Percentiles rank a stretch among this genome's conserved stretches.
phyloP scores from a whole-genome alignment of 306 rosid species.

The Glycine latifolia region DNA sequence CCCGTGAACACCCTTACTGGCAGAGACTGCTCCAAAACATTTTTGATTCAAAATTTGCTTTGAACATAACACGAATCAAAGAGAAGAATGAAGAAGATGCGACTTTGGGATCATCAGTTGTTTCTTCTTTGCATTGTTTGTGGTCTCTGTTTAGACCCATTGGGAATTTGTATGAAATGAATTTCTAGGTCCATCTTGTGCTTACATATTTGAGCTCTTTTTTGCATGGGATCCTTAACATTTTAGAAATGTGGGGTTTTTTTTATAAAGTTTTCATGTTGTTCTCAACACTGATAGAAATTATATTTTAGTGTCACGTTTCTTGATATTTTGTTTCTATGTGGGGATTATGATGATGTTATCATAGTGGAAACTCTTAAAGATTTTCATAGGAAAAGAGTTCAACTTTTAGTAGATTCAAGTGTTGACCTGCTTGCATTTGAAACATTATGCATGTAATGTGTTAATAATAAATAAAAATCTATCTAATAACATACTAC shows the following conservation, averaged over 20 bases:
- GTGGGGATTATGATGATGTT: constrained; percentile 63
- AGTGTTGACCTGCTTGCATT: constrained; percentile 67
- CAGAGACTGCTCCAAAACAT: too few species aligned
- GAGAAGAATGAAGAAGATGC: too few species aligned
- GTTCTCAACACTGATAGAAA: constrained; percentile 23
- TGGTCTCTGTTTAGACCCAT: too few species aligned
- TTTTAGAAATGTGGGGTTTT: constrained; percentile 3
- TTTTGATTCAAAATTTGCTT: too few species aligned
- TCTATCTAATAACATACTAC: neutral
- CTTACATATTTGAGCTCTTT: neutral
- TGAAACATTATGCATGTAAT: constrained; percentile 44
- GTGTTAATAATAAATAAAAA: too few species aligned
- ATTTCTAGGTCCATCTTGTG: neutral
- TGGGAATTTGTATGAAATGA: constrained; percentile 26
- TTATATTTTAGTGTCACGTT: neutral
- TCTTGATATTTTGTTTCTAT: constrained; percentile 40
- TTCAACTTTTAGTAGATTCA: constrained; percentile 63
- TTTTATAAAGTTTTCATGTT: constrained; percentile 9
- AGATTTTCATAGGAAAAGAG: constrained; percentile 67
- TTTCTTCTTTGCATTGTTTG: too few species aligned
- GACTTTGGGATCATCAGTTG: too few species aligned
- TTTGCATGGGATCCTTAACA: neutral
- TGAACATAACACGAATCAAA: too few species aligned
- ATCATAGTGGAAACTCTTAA: constrained; percentile 51
- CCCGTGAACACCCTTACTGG: too few species aligned